A percentile compares a stretch with the other conserved stretches of the same genome.
Evolutionary conservation across 2,329 filamentous ascomycete species (phyloP).

Genomic region (Phoma sp.): DNA sequence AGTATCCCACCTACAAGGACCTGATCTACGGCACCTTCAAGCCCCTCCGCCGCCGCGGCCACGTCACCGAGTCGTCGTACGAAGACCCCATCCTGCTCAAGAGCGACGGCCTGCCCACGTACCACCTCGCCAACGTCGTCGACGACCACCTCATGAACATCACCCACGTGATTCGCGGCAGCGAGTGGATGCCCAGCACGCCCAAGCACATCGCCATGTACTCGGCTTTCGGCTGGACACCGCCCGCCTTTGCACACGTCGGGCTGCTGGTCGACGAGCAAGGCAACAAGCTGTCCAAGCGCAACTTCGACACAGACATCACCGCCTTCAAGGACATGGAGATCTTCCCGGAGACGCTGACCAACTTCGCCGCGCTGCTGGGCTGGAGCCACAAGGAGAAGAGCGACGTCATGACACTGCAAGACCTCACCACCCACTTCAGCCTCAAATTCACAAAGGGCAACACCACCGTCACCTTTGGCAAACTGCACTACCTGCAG

Average conservation of each 20-base stretch:
- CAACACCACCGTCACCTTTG: conserved; percentile 80
- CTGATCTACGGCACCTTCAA: conserved; percentile 72
- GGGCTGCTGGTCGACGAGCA: conserved; percentile 56
- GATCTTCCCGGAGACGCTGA: conserved; percentile 68
- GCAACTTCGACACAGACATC: conserved; percentile 72
- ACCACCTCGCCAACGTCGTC: conserved; percentile 96
- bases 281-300: conserved; percentile 73
- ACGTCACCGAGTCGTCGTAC: conserved; percentile 55
- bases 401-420: conserved; percentile 73
- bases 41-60: conserved; percentile 46
- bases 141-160: conserved; percentile 96
- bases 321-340: conserved; percentile 63
- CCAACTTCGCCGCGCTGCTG: conserved; percentile 84
- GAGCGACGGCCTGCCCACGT: conserved; percentile 89
- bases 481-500: conserved; percentile 83
- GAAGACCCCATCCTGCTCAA: conserved; percentile 93
- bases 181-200: conserved; percentile 96
- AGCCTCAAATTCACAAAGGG: conserved; percentile 88
- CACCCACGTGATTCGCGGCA: conserved; percentile 91
- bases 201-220: conserved; percentile 72
- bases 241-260: conserved; percentile 58
- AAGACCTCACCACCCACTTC: conserved; percentile 77
- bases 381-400: conserved; percentile 77
- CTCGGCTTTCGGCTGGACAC: conserved; percentile 56
- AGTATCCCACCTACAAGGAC: conserved; percentile 72